phyloP scores from a whole-genome alignment of 495 filamentous ascomycete genomes.

The Thermothielavioides terrestris region DNA sequence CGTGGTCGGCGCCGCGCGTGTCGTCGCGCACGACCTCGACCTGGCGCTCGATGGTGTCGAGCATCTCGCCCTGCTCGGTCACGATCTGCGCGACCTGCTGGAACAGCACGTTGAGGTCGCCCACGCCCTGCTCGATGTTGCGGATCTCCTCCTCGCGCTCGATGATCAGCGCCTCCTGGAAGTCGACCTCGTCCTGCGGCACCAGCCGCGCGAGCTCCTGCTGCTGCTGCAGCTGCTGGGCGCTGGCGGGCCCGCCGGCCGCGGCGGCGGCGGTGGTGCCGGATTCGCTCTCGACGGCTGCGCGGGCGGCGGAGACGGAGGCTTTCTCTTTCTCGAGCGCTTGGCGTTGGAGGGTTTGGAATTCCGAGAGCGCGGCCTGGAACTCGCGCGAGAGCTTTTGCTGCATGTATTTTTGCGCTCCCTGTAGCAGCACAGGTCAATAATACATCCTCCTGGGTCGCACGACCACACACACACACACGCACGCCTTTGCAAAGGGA shows the following conservation, averaged over 20 bases:
- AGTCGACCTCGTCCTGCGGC: conserved; percentile 91
- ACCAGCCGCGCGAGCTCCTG: conserved; percentile 74
- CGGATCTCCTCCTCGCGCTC: conserved; percentile 95
- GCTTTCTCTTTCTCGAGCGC: conserved; percentile 89
- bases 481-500: too few relatives aligned
- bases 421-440: too few relatives aligned
- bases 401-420: conserved; percentile 81
- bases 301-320: conserved; percentile 68
- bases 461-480: too few relatives aligned
- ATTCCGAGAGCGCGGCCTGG: conserved; percentile 74
- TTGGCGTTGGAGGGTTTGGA: conserved; percentile 79
- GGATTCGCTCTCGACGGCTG: conserved; percentile 45
- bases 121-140: conserved; percentile 91
- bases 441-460: too few relatives aligned
- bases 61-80: conserved; percentile 77
- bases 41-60: conserved; percentile 84
- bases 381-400: conserved; percentile 91
- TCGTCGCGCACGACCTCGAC: conserved; percentile 71
- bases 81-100: conserved; percentile 95
- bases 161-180: conserved; percentile 90
- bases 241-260: conserved; percentile 20
- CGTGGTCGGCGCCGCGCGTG: conserved; percentile 73
- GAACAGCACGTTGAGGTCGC: conserved; percentile 93
- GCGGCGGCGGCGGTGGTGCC: neutral
- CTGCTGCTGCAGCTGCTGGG: conserved; percentile 41